Base-by-base conservation (phyloP, 2,329 filamentous ascomycete genomes). In the Colletotrichum kahawae region DNA sequence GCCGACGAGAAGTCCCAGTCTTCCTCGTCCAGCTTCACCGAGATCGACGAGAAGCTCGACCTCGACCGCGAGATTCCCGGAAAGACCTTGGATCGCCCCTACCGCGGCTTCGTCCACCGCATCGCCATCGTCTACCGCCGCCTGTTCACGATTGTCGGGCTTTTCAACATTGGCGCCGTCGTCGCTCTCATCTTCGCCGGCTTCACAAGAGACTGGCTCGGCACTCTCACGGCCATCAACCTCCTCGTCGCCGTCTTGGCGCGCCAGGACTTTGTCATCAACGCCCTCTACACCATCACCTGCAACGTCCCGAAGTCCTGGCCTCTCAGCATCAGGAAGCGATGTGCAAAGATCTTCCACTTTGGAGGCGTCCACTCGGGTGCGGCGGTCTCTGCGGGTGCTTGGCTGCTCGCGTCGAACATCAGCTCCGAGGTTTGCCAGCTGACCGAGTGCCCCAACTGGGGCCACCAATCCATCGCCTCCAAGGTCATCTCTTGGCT, bases 401-500 rank as follows among this genome's bases (percentile, higher is more conserved):
- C 86, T 29, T 90, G 88, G 88, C 86, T 88, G 62, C 78, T 89
- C 18, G 83, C 84, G n/a, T 87, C 86, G 29, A 85, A 83, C 4
- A 77, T 78, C 72, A 80, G 78, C 78, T 78, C 79, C 31, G 81
- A 78, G 18, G 75, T 78, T 12, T 78, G 77, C 78, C 67, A 80
- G 75, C 78, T 86, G n/a, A 87, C 90, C n/a, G 66, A 64, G 14
- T 70, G 67, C 2, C 54, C 76, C 1, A 34, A 36, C 12, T 77
- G 75, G 70, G 67, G 69, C 14, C 21, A 66, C 27, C 75, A 60
- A 34, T 81, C 89, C 31, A 82, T 84, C 62, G 84, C 84, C 5
- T 79, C 86, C 9, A 84, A 88, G 14, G 82, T 93, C 24, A 88
- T 90, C 13, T 93, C 90, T 79, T 79, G 92, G 54, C 86, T 94